These are phyloP conservation scores for Lodderomyces metapsilosis DNA, from an alignment of 1,139 yeast genomes.

Conservation along the genomic window DNA sequence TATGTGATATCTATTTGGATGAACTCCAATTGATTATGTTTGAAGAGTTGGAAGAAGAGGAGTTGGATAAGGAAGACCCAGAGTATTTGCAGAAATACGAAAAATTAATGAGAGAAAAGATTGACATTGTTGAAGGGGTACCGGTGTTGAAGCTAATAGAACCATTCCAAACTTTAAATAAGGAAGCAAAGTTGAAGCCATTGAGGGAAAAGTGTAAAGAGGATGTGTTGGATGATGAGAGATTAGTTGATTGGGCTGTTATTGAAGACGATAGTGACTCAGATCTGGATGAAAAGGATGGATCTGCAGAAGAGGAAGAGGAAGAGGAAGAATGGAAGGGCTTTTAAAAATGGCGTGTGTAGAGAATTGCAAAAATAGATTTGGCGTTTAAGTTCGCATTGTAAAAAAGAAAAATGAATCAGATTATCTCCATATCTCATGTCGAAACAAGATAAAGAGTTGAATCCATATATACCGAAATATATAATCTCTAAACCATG, in stretches of 20 bases:
- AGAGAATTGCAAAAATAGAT: not conserved
- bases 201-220: constrained; percentile 63
- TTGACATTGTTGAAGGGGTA: constrained; percentile 35
- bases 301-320: constrained; percentile 16
- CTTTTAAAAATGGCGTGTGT: constrained; percentile 19
- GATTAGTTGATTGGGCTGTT: constrained; percentile 68
- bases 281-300: constrained; percentile 18
- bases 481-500: constrained; percentile 31
- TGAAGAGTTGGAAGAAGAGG: constrained; percentile 44
- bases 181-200: constrained; percentile 56
- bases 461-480: constrained; percentile 28
- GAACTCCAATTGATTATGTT: constrained; percentile 73
- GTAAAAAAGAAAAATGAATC: too few relatives aligned
- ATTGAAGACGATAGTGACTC: constrained; percentile 27
- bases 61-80: constrained; percentile 31
- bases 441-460: constrained; percentile 13
- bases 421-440: constrained; percentile 6
- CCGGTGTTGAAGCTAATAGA: constrained; percentile 57
- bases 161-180: constrained; percentile 57
- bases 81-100: constrained; percentile 24
- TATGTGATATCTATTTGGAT: constrained; percentile 80
- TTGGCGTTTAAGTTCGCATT: too few relatives aligned
- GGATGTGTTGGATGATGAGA: constrained; percentile 64
- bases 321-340: constrained; percentile 35
- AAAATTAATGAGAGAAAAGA: constrained; percentile 23